Evolutionary conservation across 257 asterid genomes (phyloP).

Genomic region (Hygrophila difformis): DNA sequence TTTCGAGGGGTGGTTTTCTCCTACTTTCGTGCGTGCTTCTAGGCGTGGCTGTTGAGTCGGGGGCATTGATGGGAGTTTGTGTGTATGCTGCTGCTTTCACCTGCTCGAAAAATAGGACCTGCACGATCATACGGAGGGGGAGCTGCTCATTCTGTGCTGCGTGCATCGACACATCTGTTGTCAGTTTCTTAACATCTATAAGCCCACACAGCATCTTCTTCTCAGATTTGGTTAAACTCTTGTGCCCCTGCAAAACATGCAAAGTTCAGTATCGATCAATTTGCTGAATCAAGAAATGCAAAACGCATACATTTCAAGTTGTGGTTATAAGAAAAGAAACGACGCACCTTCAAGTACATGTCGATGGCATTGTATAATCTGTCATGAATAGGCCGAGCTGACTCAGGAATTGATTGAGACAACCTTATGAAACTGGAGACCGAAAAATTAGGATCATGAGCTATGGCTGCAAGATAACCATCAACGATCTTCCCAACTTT

Average conservation of each 20-base stretch:
- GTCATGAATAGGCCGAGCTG: constrained; percentile 77
- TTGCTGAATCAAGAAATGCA: background rate
- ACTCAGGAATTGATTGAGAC: constrained; percentile 57
- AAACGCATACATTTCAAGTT: background rate
- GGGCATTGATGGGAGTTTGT: constrained; percentile 23
- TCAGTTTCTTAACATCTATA: constrained; percentile 66
- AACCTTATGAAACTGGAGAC: constrained; percentile 43
- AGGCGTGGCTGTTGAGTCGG: constrained; percentile 1
- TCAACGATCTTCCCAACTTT: constrained; percentile 61
- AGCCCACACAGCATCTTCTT: constrained; percentile 65
- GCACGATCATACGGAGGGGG: constrained; percentile 80
- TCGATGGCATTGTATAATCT: constrained; percentile 70
- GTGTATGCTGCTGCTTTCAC: constrained; percentile 44
- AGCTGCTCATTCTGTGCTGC: constrained; percentile 88
- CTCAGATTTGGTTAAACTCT: constrained; percentile 50
- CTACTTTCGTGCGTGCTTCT: constrained; percentile 33
- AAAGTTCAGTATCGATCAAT: background rate
- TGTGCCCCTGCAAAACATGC: constrained; percentile 43
- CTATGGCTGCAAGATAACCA: constrained; percentile 51
- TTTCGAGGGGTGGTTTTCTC: constrained; percentile 30
- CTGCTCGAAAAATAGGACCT: constrained; percentile 73
- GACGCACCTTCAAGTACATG: constrained; percentile 52
- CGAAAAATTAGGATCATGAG: constrained; percentile 51
- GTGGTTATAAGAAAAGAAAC: background rate
- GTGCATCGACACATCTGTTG: constrained; percentile 61